Evolutionary conservation across 108 stramenopile genomes (phyloP).

Genomic region (Discostella stelligeroides): DNA sequence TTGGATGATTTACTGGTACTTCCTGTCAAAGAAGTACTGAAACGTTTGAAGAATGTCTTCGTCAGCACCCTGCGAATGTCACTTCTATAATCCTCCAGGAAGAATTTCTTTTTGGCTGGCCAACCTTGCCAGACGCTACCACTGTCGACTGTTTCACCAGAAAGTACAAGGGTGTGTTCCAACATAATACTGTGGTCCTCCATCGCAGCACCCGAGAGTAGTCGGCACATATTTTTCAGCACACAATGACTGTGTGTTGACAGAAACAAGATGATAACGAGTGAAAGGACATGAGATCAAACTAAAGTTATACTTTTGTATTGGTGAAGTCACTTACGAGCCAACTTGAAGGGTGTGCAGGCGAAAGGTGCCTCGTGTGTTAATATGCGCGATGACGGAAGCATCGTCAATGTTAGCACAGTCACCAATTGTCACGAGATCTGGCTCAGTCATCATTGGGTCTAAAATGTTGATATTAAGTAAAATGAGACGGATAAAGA

Average conservation of each 20-base stretch:
- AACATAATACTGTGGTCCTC: conserved; percentile 58
- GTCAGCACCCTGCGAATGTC: too few species aligned
- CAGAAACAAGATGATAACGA: too few species aligned
- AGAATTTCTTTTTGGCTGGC: too few species aligned
- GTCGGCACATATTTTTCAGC: too few species aligned
- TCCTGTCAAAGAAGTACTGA: too few species aligned
- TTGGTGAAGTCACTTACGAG: too few species aligned
- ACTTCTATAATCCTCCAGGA: too few species aligned
- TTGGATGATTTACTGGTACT: too few species aligned
- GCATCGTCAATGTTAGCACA: conserved; percentile 57
- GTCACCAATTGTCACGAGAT: conserved; percentile 63
- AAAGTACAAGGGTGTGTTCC: conserved; percentile 65
- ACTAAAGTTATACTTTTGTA: conserved; percentile 50
- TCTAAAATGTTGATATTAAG: conserved; percentile 17
- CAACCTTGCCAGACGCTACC: conserved; percentile 71
- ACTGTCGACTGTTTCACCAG: conserved; percentile 65
- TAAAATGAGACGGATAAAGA: conserved; percentile 2
- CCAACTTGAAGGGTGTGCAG: conserved; percentile 48
- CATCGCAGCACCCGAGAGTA: too few species aligned
- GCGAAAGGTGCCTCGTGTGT: conserved; percentile 71
- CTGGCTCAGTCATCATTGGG: conserved; percentile 68
- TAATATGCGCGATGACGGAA: conserved; percentile 61
- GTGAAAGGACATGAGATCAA: conserved; percentile 48
- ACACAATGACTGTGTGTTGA: too few species aligned
- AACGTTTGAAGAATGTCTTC: too few species aligned